These are phyloP conservation scores for Corrigiola litoralis DNA, from an alignment of 179 eudicot genomes.

Conservation along the genomic window DNA sequence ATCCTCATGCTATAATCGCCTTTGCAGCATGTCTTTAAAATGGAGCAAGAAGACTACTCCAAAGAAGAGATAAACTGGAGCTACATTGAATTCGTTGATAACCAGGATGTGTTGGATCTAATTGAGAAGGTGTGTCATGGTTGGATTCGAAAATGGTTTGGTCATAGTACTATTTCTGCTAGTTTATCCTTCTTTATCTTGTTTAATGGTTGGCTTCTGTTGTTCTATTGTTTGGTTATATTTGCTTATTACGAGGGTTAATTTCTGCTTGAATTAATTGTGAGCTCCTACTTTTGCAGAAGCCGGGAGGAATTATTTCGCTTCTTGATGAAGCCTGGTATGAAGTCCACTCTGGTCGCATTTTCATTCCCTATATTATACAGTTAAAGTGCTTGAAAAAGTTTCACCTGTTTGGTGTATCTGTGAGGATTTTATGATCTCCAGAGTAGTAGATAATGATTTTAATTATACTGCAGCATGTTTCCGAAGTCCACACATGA, in stretches of 20 bases:
- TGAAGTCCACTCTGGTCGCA: slow-evolving; percentile 10
- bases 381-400: background rate
- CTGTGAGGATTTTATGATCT: background rate
- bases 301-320: slow-evolving; percentile 96
- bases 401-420: background rate
- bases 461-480: slow-evolving; percentile 64
- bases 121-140: slow-evolving; percentile 68
- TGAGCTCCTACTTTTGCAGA: slow-evolving; percentile 45
- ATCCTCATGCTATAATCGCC: slow-evolving; percentile 1
- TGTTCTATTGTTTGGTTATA: background rate
- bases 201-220: background rate
- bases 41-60: slow-evolving; percentile 99
- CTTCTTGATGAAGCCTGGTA: slow-evolving; percentile 99
- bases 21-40: slow-evolving; percentile 91
- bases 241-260: background rate
- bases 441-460: slow-evolving; percentile 4
- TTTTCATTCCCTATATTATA: background rate
- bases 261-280: slow-evolving; percentile 6
- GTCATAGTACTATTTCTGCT: background rate
- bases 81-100: slow-evolving; percentile 94
- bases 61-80: slow-evolving; percentile 96
- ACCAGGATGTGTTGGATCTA: slow-evolving; percentile 95
- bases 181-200: background rate
- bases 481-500: slow-evolving; percentile 96
- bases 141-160: background rate